Evolutionary conservation across 164 flowering plant genomes (phyloP), one percentile per base, ranked within the genome.

Genomic region (Piper longum): DNA sequence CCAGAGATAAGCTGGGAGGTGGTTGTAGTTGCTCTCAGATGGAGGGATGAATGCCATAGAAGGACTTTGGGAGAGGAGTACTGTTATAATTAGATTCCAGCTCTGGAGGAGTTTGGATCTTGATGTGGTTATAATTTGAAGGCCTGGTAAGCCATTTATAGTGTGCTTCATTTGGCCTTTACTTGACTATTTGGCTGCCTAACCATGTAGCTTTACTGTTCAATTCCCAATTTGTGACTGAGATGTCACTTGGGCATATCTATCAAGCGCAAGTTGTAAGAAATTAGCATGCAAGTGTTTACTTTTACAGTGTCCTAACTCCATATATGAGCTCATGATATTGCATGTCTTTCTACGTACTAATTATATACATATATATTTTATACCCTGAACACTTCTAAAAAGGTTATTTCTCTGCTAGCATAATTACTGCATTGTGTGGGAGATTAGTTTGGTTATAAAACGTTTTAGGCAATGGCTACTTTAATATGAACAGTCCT

Each of bases 21-120:
- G 36, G 54, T 60, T 52, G 61, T 62, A 69, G 54, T 69, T 69
- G 3, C 72, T 44, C 59, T 61, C 60, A 55, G 69, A 70, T 2
- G 67, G 68, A 54, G 77, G 72, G 54, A 70, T 19, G 60, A 48
- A 48, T 9, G 52, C 52, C 52, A 48, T 48, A 3, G 52, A 48
- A 48, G 52, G 52, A 9, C 14, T 48, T 48, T 9, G 9, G 7
- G 12, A 48, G 14, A 8, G 36, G 36, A 26, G 36, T 26, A 26
- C 36, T 26, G 36, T 5, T 48, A 2, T 48, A 14, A 9, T 2
- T 48, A 48, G 52, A 59, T 48, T 48, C 12, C 70, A 70, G 71
- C 74, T 79, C 75, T 77, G 62, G 61, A 63, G 45, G 58, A 11
- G 11, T 5, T 55, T 54, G 45, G 61, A 41, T n/a, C 43, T 52